Base-by-base conservation (phyloP, 2,329 filamentous ascomycete genomes). In the Fusarium globosum region DNA sequence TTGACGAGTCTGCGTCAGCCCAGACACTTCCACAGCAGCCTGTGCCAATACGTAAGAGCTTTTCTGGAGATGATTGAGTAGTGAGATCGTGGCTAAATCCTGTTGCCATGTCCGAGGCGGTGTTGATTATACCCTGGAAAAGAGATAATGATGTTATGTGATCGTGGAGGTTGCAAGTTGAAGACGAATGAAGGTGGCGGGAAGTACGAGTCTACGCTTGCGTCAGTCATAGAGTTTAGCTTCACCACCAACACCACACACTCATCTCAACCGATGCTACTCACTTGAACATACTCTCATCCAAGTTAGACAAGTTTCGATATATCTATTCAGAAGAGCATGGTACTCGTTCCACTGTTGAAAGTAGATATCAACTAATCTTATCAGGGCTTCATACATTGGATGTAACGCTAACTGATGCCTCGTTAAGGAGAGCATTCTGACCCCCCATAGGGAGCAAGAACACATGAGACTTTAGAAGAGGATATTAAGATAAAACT, bases 21-120 rank as follows among this genome's bases (percentile, higher is more conserved):
- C 66, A 75, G 15, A 75, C 73, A 14, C 60, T 73, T 9, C 71
- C 71, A 42, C 71, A 73, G 20, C 65, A 68, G 3, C 73, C 67
- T 35, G 61, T 62, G 3, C 66, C 61, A 7, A 73, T 73, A 41
- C 59, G 65, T 16, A 53, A 38, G 3, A 68, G 36, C 60, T 84
- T 78, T 23, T 42, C 30, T 14, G 10, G 4, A 15, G 55, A 59
- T 3, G 39, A 41, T 7, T 49, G n/a, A 4, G 36, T 63, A 7
- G 45, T 56, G 9, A 67, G 49, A 26, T 73, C 58, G 38, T 38
- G 48, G n/a, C 41, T 53, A 15, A 58, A 21, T 26, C 26, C 36
- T 36, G 26, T 48, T 9, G 23, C 28, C 61, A 65, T 68, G 8
- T 51, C 36, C 35, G 4, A n/a, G 18, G 1, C 23, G 21, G 9